Conservation (phyloP, 306 rosid species). For the Cyamopsis tetragonoloba region DNA sequence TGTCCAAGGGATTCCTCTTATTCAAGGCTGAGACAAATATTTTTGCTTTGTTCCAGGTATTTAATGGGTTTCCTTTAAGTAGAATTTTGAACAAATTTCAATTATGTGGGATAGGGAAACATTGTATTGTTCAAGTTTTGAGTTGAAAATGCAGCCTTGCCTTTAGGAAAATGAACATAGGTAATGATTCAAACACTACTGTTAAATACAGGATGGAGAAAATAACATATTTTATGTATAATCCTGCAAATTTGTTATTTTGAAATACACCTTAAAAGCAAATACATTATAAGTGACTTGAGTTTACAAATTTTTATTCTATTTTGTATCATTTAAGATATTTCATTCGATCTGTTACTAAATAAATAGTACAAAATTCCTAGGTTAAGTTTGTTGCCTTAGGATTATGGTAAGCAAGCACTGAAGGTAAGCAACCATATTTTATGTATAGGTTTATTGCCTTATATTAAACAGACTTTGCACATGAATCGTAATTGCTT, state of each 20-base stretch:
- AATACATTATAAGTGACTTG: neutral
- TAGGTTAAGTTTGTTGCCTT: slow-evolving; percentile 13
- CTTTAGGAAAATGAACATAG: neutral
- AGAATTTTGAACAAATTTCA: neutral
- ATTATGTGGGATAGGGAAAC: neutral
- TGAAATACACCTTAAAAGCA: neutral
- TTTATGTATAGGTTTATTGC: too few species aligned
- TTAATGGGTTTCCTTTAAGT: slow-evolving; percentile 7
- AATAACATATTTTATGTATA: neutral
- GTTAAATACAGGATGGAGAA: neutral
- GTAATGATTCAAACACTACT: neutral
- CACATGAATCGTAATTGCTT: too few species aligned
- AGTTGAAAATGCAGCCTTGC: neutral
- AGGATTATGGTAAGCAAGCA: slow-evolving; percentile 17
- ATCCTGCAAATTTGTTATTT: slow-evolving; percentile 24
- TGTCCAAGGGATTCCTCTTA: slow-evolving; percentile 95
- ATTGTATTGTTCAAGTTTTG: neutral
- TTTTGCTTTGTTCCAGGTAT: slow-evolving; percentile 93
- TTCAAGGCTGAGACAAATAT: slow-evolving; percentile 79
- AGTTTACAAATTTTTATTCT: neutral
- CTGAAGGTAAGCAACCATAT: too few species aligned
- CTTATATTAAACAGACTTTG: too few species aligned
- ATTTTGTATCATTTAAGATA: neutral
- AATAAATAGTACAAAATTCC: neutral
- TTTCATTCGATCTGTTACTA: neutral